phyloP scores from a whole-genome alignment of 805 yeast species.

The Suhomyces vadensis region DNA sequence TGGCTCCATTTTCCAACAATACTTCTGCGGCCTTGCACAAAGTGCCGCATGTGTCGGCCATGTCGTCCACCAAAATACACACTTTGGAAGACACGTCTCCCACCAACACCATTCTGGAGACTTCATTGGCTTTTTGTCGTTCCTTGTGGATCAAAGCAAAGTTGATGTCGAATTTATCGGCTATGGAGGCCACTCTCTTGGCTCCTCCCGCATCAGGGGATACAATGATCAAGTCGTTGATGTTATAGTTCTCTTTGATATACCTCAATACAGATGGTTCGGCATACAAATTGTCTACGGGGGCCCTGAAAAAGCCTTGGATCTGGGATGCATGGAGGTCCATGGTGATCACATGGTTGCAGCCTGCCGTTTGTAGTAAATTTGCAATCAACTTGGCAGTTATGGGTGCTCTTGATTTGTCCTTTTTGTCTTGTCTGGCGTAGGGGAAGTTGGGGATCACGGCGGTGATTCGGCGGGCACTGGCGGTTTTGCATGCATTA shows the following conservation, averaged over 20 bases:
- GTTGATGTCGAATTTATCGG: conserved; percentile 87
- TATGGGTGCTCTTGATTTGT: conserved; percentile 93
- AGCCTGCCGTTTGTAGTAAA: conserved; percentile 88
- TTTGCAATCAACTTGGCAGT: conserved; percentile 94
- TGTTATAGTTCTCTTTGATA: conserved; percentile 63
- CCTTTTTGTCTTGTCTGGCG: conserved; percentile 97
- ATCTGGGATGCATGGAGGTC: conserved; percentile 97
- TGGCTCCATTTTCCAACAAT: conserved; percentile 76
- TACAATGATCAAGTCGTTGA: conserved; percentile 70
- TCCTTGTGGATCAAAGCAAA: conserved; percentile 97
- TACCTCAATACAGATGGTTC: conserved; percentile 88
- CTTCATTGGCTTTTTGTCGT: conserved; percentile 93
- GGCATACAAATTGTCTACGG: conserved; percentile 94
- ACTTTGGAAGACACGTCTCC: conserved; percentile 87
- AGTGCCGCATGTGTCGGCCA: conserved; percentile 99
- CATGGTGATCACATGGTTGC: conserved; percentile 94
- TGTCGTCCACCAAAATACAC: conserved; percentile 89
- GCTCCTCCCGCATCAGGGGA: conserved; percentile 99
- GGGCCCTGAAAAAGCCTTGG: conserved; percentile 93
- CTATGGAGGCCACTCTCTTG: conserved; percentile 91
- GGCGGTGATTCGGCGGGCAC: conserved; percentile 91
- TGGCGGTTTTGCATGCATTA: conserved; percentile 94
- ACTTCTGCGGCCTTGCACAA: conserved; percentile 92
- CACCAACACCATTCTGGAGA: conserved; percentile 90
- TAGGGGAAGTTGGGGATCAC: conserved; percentile 95